These are phyloP conservation scores for Talaromyces marneffei DNA, from an alignment of 2,329 filamentous ascomycete species.

Conservation along the genomic window DNA sequence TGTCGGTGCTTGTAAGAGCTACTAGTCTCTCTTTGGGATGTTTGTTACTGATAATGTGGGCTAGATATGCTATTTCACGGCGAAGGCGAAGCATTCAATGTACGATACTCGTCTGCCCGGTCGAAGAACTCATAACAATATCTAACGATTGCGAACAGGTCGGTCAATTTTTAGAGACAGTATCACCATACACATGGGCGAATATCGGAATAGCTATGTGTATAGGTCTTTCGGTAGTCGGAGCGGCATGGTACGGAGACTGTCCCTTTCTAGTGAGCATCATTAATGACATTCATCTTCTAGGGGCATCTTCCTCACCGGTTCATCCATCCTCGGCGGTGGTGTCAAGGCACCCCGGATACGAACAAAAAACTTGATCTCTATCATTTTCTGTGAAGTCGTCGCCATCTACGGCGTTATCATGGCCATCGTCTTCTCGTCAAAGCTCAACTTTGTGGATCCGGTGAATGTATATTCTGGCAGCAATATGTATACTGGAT, in stretches of 20 bases:
- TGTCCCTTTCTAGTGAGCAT: not conserved
- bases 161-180: slow-evolving; percentile 86
- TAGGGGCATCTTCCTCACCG: slow-evolving; percentile 99
- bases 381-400: slow-evolving; percentile 99
- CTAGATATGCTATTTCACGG: slow-evolving; percentile 98
- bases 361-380: slow-evolving; percentile 98
- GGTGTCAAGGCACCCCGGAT: slow-evolving; percentile 96
- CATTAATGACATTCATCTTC: slow-evolving; percentile 11
- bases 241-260: slow-evolving; percentile 77
- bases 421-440: slow-evolving; percentile 97
- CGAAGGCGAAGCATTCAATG: slow-evolving; percentile 92
- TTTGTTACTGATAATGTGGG: slow-evolving; percentile 3
- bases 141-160: slow-evolving; percentile 49
- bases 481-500: slow-evolving; percentile 88
- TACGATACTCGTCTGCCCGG: slow-evolving; percentile 40
- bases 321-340: slow-evolving; percentile 92
- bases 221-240: slow-evolving; percentile 92
- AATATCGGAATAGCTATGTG: slow-evolving; percentile 85
- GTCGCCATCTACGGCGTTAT: slow-evolving; percentile 99
- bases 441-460: slow-evolving; percentile 67
- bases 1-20: slow-evolving; percentile 68
- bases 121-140: not conserved
- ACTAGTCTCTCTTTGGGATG: slow-evolving; percentile 15
- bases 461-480: slow-evolving; percentile 63
- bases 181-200: slow-evolving; percentile 94